Evolutionary conservation across 495 filamentous ascomycete genomes (phyloP).

Genomic region (Glonium stellatum): DNA sequence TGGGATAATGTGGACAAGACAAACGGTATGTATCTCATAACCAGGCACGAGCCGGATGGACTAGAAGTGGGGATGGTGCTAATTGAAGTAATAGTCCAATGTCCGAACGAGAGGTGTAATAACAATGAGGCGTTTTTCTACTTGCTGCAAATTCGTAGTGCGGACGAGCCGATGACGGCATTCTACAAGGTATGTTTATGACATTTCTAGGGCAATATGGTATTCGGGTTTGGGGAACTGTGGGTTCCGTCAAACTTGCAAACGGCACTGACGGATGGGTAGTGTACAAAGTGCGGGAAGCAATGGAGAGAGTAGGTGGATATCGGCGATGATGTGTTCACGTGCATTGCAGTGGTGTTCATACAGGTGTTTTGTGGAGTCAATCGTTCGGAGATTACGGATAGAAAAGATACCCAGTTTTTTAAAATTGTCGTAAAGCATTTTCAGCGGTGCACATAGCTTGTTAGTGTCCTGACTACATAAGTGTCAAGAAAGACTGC

Average conservation of each 20-base stretch:
- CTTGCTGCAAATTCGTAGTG: constrained; percentile 94
- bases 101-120: constrained; percentile 65
- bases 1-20: constrained; percentile 88
- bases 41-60: neutral
- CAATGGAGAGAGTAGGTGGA: constrained; percentile 9
- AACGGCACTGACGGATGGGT: neutral
- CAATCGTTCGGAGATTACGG: too few relatives aligned
- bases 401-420: too few relatives aligned
- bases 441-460: too few relatives aligned
- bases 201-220: neutral
- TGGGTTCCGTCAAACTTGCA: neutral
- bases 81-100: constrained; percentile 50
- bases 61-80: neutral
- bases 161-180: constrained; percentile 96
- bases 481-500: too few relatives aligned
- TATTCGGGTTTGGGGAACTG: neutral
- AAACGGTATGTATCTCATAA: constrained; percentile 42
- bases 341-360: neutral
- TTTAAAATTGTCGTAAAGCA: too few relatives aligned
- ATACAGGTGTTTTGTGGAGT: too few relatives aligned
- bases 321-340: neutral
- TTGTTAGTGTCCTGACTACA: too few relatives aligned
- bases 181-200: constrained; percentile 62
- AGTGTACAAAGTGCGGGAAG: constrained; percentile 12
- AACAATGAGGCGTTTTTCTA: constrained; percentile 82